A percentile compares a stretch with the other conserved stretches of the same genome.
These are phyloP conservation scores for Talaromyces thailandensis DNA, from an alignment of 495 filamentous ascomycete genomes.

Conservation along the genomic window DNA sequence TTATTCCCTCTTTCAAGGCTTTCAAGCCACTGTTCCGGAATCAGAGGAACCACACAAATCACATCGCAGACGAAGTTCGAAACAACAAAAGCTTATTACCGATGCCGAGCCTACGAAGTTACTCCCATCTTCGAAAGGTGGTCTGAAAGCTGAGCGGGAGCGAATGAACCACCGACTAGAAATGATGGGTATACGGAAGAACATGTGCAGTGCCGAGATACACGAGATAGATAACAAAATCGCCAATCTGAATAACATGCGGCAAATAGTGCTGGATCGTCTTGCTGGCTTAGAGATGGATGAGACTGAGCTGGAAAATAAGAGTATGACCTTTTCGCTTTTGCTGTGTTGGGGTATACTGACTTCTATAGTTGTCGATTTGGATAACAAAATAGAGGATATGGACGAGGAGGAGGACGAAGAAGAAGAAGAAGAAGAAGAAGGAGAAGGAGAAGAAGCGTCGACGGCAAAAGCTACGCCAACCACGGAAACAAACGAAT, in stretches of 20 bases:
- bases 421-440: slow-evolving; percentile 48
- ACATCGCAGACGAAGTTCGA: slow-evolving; percentile 60
- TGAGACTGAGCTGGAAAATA: slow-evolving; percentile 81
- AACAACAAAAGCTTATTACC: slow-evolving; percentile 64
- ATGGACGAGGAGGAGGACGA: slow-evolving; percentile 68
- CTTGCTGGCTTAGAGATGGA: slow-evolving; percentile 87
- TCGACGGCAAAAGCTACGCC: slow-evolving; percentile 27
- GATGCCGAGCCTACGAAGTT: slow-evolving; percentile 43
- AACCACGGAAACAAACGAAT: slow-evolving; percentile 37
- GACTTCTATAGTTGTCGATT: slow-evolving; percentile 53
- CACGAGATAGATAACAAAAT: slow-evolving; percentile 96
- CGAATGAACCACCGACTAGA: slow-evolving; percentile 73
- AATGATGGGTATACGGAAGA: slow-evolving; percentile 87
- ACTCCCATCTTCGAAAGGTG: slow-evolving; percentile 53
- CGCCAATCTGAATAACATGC: slow-evolving; percentile 85
- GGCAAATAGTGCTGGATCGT: slow-evolving; percentile 84
- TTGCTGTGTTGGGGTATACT: slow-evolving; percentile 10
- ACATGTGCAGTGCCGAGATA: slow-evolving; percentile 95
- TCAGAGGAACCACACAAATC: slow-evolving; percentile 52
- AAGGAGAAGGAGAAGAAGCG: slow-evolving; percentile 45
- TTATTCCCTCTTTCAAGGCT: slow-evolving; percentile 94
- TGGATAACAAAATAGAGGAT: slow-evolving; percentile 81
- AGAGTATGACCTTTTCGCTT: slow-evolving; percentile 47
- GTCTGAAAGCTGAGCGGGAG: slow-evolving; percentile 68
- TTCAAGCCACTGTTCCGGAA: slow-evolving; percentile 83